Evolutionary conservation across 129 eudicot genomes (phyloP), one percentile per base, ranked within the genome.

Genomic region (Helichrysum umbraculigerum): DNA sequence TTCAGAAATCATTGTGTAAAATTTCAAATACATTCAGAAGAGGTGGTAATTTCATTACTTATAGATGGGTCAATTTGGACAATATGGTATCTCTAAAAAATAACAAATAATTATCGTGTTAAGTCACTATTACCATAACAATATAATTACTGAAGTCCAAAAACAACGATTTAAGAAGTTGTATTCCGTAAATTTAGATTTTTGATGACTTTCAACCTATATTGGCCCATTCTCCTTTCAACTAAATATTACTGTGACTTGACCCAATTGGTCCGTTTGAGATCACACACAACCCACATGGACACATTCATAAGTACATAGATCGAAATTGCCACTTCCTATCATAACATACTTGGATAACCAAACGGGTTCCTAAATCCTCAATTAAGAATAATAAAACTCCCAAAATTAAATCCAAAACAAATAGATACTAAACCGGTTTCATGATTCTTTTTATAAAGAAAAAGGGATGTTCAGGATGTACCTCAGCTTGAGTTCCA

Each of bases 401-500:
- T 60, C 39, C 10, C 61, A 17, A 56, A 56, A 56, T 56, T 19
- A n/a, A 19, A 4, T 56, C 28, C 61, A n/a, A 56, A 7, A 54
- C 19, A 51, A 51, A 12, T 51, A 51, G 14, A 57, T 17, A 60
- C 12, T 60, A 11, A 60, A 60, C 32, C 3, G 6, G 39, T 63
- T 28, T 63, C 39, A 28, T 12, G 39, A 15, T 15, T 7, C 32
- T 37, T 17, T 0, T 17, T 28, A 2, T 68, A 5, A 58, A 58
- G 56, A 37, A 19, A 30, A 35, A 58, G 60, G 19, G 10, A 39
- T 34, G 76, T 73, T 60, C 17, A 64, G 22, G 11, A 5, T 8
- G 15, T 67, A 79, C 82, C 82, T 71, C 77, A 50, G 71, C 47
- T n/a, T 39, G 42, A 50, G 63, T 56, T 51, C 66, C 59, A 32